These are phyloP conservation scores for Aspergillus intermedius DNA, from an alignment of 2,329 filamentous ascomycete species.

Conservation along the genomic window DNA sequence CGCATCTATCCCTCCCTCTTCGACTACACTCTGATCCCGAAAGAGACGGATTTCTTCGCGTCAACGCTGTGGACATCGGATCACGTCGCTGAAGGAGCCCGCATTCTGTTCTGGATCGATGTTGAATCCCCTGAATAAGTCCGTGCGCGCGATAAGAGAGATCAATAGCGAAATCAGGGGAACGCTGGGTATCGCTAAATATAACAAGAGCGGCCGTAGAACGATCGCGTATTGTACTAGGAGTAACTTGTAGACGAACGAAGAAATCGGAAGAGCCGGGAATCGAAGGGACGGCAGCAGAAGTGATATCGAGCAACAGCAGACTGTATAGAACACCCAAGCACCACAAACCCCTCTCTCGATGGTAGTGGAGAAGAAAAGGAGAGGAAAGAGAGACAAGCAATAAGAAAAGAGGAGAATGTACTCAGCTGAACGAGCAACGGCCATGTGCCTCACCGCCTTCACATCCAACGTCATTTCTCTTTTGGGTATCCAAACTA, in stretches of 20 bases:
- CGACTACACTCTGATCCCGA: background rate
- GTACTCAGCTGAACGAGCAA: background rate
- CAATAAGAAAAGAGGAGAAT: background rate
- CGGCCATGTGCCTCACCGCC: background rate
- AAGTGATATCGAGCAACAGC: background rate
- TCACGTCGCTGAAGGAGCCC: conserved; percentile 9
- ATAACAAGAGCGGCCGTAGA: background rate
- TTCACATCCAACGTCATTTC: background rate
- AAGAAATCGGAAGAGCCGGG: background rate
- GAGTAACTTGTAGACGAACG: background rate
- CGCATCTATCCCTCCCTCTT: background rate
- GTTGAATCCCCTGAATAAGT: background rate
- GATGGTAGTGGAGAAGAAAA: background rate
- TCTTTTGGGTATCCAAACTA: too few species aligned
- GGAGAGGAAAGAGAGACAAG: background rate
- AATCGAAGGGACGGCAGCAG: background rate
- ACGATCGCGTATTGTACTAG: background rate
- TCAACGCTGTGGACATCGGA: conserved; percentile 7
- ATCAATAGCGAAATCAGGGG: background rate
- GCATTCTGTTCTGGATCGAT: conserved; percentile 11
- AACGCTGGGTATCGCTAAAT: background rate
- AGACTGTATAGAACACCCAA: background rate
- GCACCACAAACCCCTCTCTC: background rate
- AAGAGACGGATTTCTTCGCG: background rate
- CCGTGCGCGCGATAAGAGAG: background rate